A percentile compares a stretch with the other conserved stretches of the same genome.
phyloP scores from a whole-genome alignment of 805 yeast genomes.

The Yamadazyma kitorensis region DNA sequence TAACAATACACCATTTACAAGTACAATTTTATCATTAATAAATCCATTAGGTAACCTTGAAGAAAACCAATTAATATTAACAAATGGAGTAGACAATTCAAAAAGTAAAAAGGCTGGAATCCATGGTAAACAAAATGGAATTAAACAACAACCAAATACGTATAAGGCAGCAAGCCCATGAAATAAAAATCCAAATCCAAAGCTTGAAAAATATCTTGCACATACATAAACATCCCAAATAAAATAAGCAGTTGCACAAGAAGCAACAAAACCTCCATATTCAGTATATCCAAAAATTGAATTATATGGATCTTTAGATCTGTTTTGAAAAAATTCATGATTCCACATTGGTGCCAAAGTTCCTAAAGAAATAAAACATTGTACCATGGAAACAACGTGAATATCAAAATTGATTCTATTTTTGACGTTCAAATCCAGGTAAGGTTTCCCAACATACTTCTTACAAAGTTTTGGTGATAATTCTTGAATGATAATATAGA shows the following conservation, averaged over 20 bases:
- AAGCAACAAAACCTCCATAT: conserved; percentile 69
- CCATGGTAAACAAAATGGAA: conserved; percentile 79
- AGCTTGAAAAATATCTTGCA: conserved; percentile 54
- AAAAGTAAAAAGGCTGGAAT: conserved; percentile 79
- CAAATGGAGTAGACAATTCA: conserved; percentile 92
- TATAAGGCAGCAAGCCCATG: conserved; percentile 82
- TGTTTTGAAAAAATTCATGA: conserved; percentile 45
- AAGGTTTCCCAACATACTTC: conserved; percentile 49
- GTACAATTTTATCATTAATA: conserved; percentile 51
- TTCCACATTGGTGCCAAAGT: conserved; percentile 63
- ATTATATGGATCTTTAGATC: conserved; percentile 37
- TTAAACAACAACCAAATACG: conserved; percentile 62
- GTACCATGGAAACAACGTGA: conserved; percentile 86
- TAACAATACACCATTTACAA: conserved; percentile 70
- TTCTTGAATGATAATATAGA: conserved; percentile 57
- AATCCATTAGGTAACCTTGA: conserved; percentile 69
- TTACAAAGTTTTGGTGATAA: conserved; percentile 53
- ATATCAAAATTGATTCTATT: conserved; percentile 77
- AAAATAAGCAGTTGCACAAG: conserved; percentile 82
- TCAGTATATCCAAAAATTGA: conserved; percentile 65
- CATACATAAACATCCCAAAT: conserved; percentile 86
- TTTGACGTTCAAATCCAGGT: conserved; percentile 45
- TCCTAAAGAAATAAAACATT: conserved; percentile 63
- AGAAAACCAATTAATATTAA: conserved; percentile 90
- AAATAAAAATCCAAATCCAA: conserved; percentile 77